phyloP scores from a whole-genome alignment of 805 yeast genomes.

The Candida vartiovaarae region DNA sequence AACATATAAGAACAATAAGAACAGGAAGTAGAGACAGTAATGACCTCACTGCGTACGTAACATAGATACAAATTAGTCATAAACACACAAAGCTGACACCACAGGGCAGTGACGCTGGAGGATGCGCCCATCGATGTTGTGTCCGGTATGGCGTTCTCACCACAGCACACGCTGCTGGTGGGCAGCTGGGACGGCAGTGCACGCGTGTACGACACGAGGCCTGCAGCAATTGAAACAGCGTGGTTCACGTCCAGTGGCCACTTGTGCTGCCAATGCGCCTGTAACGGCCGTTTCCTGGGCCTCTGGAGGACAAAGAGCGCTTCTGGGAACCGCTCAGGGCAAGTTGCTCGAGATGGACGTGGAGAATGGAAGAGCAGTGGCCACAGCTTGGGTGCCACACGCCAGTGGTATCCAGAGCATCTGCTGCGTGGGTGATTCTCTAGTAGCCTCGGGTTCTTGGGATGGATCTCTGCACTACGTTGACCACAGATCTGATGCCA shows the following conservation, averaged over 20 bases:
- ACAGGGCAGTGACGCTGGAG: constrained; percentile 12
- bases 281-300: constrained; percentile 20
- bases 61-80: background rate
- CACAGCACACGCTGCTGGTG: constrained; percentile 34
- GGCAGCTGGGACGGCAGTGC: constrained; percentile 55
- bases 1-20: background rate
- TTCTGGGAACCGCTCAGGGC: constrained; percentile 49
- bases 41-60: background rate
- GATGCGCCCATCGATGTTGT: constrained; percentile 32
- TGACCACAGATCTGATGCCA: constrained; percentile 5
- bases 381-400: constrained; percentile 28
- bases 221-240: constrained; percentile 21
- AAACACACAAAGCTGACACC: background rate
- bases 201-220: constrained; percentile 33
- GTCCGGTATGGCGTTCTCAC: constrained; percentile 36
- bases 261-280: constrained; percentile 10
- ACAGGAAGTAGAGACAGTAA: background rate
- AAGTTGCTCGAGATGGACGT: constrained; percentile 44
- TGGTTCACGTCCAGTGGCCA: constrained; percentile 24
- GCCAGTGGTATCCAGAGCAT: constrained; percentile 32
- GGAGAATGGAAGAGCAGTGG: constrained; percentile 31
- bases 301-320: constrained; percentile 24
- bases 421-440: constrained; percentile 19
- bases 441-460: constrained; percentile 55
- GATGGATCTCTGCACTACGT: constrained; percentile 26